These are phyloP conservation scores for Physaria fendleri DNA, from an alignment of 345 rosid species.

Conservation along the genomic window DNA sequence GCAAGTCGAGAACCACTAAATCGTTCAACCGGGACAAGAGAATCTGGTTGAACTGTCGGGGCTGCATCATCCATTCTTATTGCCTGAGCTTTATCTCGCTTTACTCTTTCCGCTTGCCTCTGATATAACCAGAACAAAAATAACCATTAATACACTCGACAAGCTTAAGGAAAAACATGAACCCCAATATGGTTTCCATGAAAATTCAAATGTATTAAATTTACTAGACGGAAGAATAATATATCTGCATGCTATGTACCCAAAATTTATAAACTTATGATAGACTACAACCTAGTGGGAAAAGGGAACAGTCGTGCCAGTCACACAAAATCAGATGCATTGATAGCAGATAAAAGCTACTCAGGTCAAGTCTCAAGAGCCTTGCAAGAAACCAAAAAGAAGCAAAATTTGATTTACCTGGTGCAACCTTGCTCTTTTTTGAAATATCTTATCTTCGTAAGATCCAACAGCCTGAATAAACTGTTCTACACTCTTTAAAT, in stretches of 20 bases:
- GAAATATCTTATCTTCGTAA: conserved; percentile 85
- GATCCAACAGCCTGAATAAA: conserved; percentile 94
- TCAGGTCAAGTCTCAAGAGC: too few species aligned
- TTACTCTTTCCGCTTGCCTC: conserved; percentile 85
- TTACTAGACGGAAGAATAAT: background rate
- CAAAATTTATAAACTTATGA: background rate
- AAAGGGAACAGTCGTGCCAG: background rate
- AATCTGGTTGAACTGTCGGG: conserved; percentile 56
- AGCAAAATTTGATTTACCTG: conserved; percentile 41
- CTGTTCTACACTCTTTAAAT: conserved; percentile 72
- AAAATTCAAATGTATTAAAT: background rate
- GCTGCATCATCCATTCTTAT: conserved; percentile 79
- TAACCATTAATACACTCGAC: conserved; percentile 8
- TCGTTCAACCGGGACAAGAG: conserved; percentile 86
- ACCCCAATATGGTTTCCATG: background rate
- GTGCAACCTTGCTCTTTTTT: conserved; percentile 74
- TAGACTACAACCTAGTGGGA: background rate
- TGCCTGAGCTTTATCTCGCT: conserved; percentile 64
- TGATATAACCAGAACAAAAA: conserved; percentile 27
- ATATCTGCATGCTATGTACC: background rate
- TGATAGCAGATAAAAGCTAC: background rate
- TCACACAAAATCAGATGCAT: background rate
- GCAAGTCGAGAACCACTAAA: too few species aligned
- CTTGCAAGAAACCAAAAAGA: too few species aligned
- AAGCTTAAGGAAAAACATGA: too few species aligned